phyloP scores from a whole-genome alignment of 768 basidiomycete species.

The Amanita brunnescens region DNA sequence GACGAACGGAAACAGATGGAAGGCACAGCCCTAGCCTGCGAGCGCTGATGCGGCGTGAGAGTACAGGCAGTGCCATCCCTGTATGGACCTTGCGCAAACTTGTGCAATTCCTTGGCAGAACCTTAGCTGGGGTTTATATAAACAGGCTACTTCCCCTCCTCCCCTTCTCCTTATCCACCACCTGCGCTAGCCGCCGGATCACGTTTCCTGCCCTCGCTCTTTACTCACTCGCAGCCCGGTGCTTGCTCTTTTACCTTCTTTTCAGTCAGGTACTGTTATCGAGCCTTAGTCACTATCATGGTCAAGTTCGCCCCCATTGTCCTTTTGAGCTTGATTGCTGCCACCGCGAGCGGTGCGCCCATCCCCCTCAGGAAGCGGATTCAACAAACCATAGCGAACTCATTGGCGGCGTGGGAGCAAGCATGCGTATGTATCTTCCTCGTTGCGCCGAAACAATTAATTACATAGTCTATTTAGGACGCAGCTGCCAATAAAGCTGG shows the following conservation, averaged over 20 bases:
- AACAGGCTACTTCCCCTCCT: background rate
- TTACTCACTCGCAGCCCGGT: constrained; percentile 6
- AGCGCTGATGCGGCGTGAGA: too few relatives aligned
- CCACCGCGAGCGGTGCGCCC: constrained; percentile 26
- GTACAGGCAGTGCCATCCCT: background rate
- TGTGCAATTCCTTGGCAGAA: background rate
- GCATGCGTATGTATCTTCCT: constrained; percentile 33
- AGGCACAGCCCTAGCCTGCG: too few relatives aligned
- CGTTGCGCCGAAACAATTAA: background rate
- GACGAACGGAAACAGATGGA: too few relatives aligned
- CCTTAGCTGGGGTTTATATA: background rate
- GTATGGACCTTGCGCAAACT: too few relatives aligned
- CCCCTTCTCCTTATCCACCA: background rate
- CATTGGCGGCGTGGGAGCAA: constrained; percentile 34
- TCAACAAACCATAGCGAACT: constrained; percentile 31
- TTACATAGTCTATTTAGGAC: constrained; percentile 20
- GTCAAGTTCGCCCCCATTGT: constrained; percentile 23
- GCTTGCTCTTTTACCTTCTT: constrained; percentile 2
- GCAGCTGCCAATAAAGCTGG: too few relatives aligned
- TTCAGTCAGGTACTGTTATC: constrained; percentile 10
- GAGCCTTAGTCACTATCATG: constrained; percentile 18
- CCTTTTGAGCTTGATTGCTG: constrained; percentile 21
- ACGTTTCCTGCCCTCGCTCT: background rate
- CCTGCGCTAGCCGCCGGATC: background rate
- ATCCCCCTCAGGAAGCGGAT: constrained; percentile 32